A percentile compares a stretch with the other conserved stretches of the same genome.
phyloP scores from a whole-genome alignment of 2,329 filamentous ascomycete genomes.

The Alternaria novae-zelandiae region DNA sequence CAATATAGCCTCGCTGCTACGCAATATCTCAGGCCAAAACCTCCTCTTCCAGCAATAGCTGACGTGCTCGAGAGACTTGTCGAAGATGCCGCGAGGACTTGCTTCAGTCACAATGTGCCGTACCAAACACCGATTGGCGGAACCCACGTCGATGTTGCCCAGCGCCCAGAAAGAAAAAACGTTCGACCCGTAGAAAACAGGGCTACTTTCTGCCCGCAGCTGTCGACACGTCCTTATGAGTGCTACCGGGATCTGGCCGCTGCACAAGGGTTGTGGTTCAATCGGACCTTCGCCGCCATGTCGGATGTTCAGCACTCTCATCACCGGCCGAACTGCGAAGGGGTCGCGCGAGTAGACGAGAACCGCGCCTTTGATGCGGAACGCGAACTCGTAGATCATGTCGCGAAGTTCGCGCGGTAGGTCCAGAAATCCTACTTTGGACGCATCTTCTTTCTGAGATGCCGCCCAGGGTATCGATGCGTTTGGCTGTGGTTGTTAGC shows the following conservation, averaged over 20 bases:
- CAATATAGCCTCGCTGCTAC: conserved; percentile 21
- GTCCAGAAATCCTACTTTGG: conserved; percentile 33
- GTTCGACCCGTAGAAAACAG: conserved; percentile 57
- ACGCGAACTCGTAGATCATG: conserved; percentile 30
- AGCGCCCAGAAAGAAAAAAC: conserved; percentile 47
- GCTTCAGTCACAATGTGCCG: conserved; percentile 31
- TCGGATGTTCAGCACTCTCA: conserved; percentile 32
- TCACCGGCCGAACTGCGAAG: conserved; percentile 12
- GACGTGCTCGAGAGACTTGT: conserved; percentile 30
- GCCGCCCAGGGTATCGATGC: conserved; percentile 24
- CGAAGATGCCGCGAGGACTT: conserved; percentile 29
- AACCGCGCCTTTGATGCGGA: conserved; percentile 34
- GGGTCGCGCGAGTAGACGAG: conserved; percentile 34
- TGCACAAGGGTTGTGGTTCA: conserved; percentile 28
- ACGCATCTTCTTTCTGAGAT: conserved; percentile 23
- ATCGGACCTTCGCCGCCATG: conserved; percentile 29
- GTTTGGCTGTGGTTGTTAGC: conserved; percentile 6
- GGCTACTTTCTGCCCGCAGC: conserved; percentile 50
- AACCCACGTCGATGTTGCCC: conserved; percentile 19
- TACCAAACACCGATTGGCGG: conserved; percentile 16
- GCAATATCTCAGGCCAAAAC: conserved; percentile 38
- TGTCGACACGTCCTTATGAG: conserved; percentile 50
- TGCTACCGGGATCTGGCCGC: conserved; percentile 20
- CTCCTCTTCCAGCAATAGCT: conserved; percentile 35
- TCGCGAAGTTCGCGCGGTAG: conserved; percentile 42